Conservation (phyloP, 208 protist genomes). For the Leishmania turanica region DNA sequence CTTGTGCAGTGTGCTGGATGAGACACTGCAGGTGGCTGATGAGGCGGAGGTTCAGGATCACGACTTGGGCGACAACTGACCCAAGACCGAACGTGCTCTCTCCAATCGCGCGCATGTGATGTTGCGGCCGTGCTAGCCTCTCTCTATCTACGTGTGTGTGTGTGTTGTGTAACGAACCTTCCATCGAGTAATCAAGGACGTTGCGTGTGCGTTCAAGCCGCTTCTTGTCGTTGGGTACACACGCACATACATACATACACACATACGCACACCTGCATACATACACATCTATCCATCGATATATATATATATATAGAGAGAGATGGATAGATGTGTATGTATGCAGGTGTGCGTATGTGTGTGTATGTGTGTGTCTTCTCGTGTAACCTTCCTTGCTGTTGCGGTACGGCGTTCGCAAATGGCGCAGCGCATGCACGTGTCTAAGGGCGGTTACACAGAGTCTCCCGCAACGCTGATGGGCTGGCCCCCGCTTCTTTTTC, state of each 20-base stretch:
- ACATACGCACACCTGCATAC: not conserved
- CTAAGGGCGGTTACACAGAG: not conserved
- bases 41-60: conserved; percentile 86
- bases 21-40: conserved; percentile 86
- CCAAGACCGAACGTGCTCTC: not conserved
- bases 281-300: too few relatives aligned
- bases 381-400: not conserved
- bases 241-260: not conserved
- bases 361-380: not conserved
- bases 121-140: not conserved
- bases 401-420: not conserved
- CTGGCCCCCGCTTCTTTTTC: not conserved
- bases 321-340: not conserved
- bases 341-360: not conserved
- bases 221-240: not conserved
- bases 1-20: conserved; percentile 74
- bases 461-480: not conserved
- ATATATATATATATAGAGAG: not conserved
- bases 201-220: not conserved
- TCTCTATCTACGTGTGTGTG: not conserved
- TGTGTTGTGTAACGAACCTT: not conserved
- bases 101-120: not conserved
- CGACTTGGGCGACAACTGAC: conserved; percentile 42
- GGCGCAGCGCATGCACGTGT: not conserved
- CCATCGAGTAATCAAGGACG: not conserved